These are phyloP conservation scores for Moesziomyces globuligerus DNA, from an alignment of 1,284 basidiomycete genomes.

Conservation along the genomic window DNA sequence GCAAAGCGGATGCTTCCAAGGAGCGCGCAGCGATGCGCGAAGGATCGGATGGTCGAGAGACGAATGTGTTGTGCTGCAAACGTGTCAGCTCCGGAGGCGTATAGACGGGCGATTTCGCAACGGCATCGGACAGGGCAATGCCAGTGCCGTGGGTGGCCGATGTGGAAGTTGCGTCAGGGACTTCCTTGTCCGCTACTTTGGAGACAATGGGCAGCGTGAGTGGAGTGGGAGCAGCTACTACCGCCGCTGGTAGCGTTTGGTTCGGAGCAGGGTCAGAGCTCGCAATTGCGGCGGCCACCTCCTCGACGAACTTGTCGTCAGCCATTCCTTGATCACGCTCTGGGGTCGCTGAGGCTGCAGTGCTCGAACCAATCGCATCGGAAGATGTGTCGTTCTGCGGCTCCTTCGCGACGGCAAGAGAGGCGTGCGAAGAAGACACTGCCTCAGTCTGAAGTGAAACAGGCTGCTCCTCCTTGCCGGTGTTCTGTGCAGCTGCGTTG, in stretches of 20 bases:
- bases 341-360: not conserved
- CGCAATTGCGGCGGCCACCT: constrained; percentile 15
- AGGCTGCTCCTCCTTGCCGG: too few species aligned
- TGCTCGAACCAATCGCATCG: not conserved
- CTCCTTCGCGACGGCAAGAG: too few species aligned
- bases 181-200: not conserved
- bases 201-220: constrained; percentile 7
- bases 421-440: too few species aligned
- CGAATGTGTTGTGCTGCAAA: constrained; percentile 36
- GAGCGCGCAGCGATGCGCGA: constrained; percentile 15
- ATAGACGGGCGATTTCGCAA: constrained; percentile 11
- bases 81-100: constrained; percentile 26
- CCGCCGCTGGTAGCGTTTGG: constrained; percentile 3
- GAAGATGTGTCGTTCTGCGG: too few species aligned
- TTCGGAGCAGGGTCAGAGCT: constrained; percentile 8
- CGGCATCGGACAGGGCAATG: too few species aligned
- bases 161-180: too few species aligned
- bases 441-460: too few species aligned
- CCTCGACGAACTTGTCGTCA: constrained; percentile 7
- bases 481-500: too few species aligned
- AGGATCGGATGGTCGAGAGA: constrained; percentile 25
- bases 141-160: too few species aligned
- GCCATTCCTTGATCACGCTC: not conserved
- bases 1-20: constrained; percentile 17
- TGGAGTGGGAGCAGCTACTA: constrained; percentile 12